Evolutionary conservation across 202 grass and related monocot genomes (phyloP).

Genomic region (Eragrostis tef): DNA sequence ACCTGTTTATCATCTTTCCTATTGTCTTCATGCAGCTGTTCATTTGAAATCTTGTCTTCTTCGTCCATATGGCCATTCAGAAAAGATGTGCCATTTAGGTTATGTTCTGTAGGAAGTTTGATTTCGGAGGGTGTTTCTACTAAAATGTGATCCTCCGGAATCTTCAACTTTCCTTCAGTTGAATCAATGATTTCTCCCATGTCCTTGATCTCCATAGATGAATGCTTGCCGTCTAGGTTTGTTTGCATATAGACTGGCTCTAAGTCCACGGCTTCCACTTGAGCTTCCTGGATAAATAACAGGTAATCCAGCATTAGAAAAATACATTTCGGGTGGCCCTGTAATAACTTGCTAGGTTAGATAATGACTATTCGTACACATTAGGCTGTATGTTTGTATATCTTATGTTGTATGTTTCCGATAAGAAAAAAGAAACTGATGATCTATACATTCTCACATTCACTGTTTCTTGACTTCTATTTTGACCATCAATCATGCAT

Average conservation of each 20-base stretch:
- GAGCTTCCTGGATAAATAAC: conserved; percentile 51
- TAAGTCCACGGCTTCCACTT: conserved; percentile 41
- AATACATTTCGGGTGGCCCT: background rate
- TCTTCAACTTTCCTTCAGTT: conserved; percentile 50
- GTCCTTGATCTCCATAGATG: conserved; percentile 33
- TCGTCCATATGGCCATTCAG: conserved; percentile 43
- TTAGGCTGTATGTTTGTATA: conserved; percentile 8
- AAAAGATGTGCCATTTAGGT: conserved; percentile 45
- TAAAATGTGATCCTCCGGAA: conserved; percentile 53
- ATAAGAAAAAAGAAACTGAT: background rate
- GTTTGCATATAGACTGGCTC: conserved; percentile 35
- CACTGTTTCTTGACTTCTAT: conserved; percentile 1
- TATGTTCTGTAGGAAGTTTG: conserved; percentile 45
- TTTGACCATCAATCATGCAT: background rate
- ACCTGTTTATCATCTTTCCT: conserved; percentile 31
- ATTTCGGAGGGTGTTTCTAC: conserved; percentile 49
- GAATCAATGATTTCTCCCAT: conserved; percentile 17
- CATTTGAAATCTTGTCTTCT: conserved; percentile 33
- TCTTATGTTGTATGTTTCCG: background rate
- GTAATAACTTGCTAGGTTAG: background rate
- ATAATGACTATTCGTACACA: background rate
- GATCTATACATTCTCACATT: background rate
- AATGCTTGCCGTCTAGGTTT: conserved; percentile 45
- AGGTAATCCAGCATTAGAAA: conserved; percentile 38
- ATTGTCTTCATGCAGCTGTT: conserved; percentile 21